Evolutionary conservation across 1,284 basidiomycete species (phyloP).

Genomic region (Mycena citricolor): DNA sequence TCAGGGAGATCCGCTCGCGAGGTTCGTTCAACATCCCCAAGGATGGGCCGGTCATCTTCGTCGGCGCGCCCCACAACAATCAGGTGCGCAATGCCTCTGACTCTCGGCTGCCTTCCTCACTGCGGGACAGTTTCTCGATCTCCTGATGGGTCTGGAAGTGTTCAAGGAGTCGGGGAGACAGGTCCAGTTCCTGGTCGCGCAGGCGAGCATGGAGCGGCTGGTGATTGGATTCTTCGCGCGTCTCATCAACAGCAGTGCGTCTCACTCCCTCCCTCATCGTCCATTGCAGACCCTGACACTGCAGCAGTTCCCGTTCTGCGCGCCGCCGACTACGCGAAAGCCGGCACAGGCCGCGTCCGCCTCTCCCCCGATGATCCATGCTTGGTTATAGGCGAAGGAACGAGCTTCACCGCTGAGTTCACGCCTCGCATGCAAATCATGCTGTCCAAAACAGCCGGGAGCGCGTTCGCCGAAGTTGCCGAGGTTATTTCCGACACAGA

Average conservation of each 20-base stretch:
- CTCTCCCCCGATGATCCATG: conserved; percentile 78
- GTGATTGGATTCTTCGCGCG: conserved; percentile 83
- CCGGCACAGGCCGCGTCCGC: conserved; percentile 74
- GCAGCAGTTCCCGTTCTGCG: conserved; percentile 90
- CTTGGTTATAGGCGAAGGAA: conserved; percentile 77
- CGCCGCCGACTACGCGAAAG: conserved; percentile 85
- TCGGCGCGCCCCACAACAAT: conserved; percentile 95
- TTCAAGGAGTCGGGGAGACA: conserved; percentile 81
- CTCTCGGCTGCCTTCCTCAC: conserved; percentile 4
- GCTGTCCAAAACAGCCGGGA: conserved; percentile 82
- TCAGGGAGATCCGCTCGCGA: conserved; percentile 93
- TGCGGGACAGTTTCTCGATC: conserved; percentile 83
- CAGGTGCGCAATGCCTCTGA: conserved; percentile 70
- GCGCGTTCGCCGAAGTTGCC: conserved; percentile 79
- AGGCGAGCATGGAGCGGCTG: conserved; percentile 83
- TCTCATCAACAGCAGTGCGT: conserved; percentile 90
- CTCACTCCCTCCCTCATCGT: background rate
- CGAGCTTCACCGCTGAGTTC: conserved; percentile 80
- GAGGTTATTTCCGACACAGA: conserved; percentile 91
- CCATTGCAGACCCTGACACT: conserved; percentile 14
- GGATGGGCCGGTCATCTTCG: conserved; percentile 94
- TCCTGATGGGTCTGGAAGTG: conserved; percentile 88
- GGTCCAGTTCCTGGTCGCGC: conserved; percentile 92
- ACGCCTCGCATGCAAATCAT: conserved; percentile 83
- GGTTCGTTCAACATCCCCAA: conserved; percentile 94